Evolutionary conservation across 2,329 filamentous ascomycete genomes (phyloP).

Genomic region (Neofusicoccum umdonicola): DNA sequence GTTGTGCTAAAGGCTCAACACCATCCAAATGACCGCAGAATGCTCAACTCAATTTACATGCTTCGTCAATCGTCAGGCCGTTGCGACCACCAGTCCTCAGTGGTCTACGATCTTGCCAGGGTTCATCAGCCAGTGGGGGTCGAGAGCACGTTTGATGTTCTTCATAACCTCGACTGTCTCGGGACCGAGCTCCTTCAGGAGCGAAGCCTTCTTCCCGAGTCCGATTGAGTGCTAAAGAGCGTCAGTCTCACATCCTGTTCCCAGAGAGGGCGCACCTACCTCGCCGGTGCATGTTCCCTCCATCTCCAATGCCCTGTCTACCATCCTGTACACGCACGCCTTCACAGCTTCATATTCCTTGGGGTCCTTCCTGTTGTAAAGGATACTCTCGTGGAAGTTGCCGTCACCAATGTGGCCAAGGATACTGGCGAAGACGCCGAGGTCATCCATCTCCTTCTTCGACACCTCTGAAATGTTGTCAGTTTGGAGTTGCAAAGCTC

Average conservation of each 20-base stretch:
- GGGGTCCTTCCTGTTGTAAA: slow-evolving; percentile 72
- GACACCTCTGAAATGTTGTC: slow-evolving; percentile 62
- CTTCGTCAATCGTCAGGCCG: not conserved
- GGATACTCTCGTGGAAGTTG: slow-evolving; percentile 91
- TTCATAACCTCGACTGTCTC: slow-evolving; percentile 84
- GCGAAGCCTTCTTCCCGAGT: slow-evolving; percentile 78
- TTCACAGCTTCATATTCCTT: slow-evolving; percentile 74
- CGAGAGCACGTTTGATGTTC: slow-evolving; percentile 75
- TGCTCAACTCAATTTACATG: not conserved
- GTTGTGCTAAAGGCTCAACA: not conserved
- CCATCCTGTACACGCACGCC: slow-evolving; percentile 83
- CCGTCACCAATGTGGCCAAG: slow-evolving; percentile 90
- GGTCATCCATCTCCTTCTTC: slow-evolving; percentile 82
- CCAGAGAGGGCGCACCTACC: slow-evolving; percentile 17
- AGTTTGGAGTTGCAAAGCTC: slow-evolving; percentile 8
- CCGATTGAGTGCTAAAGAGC: slow-evolving; percentile 65
- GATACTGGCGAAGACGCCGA: slow-evolving; percentile 83
- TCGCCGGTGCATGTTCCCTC: slow-evolving; percentile 91
- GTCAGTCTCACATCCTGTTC: not conserved
- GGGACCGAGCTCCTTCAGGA: slow-evolving; percentile 74
- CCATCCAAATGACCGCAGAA: not conserved
- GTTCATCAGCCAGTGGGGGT: slow-evolving; percentile 87
- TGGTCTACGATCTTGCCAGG: slow-evolving; percentile 85
- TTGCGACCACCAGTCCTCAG: not conserved
- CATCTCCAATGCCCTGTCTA: slow-evolving; percentile 86